Evolutionary conservation across 108 stramenopile genomes (phyloP), one percentile per base, ranked within the genome.

Genomic region (Cyclotella kingstonii): DNA sequence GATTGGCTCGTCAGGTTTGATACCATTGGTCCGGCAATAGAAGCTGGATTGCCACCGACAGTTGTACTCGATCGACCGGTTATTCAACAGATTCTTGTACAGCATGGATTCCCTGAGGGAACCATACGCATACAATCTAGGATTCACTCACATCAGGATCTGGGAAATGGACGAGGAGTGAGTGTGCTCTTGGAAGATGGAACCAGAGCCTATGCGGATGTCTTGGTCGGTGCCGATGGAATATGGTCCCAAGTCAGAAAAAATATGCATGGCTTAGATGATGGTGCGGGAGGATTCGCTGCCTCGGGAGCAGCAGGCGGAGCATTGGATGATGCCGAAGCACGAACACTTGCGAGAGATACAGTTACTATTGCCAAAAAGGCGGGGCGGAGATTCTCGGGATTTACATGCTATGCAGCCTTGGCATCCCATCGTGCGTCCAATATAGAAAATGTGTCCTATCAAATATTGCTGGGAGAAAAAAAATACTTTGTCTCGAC

Each of bases 11-110:
- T 98, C 26, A 82, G 91, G 47, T 98, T 98, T 66, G 93, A 94
- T 75, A 95, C 95, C 22, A 59, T 97, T n/a, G 82, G 87, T 40
- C 91, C 95, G 38, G 97, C 97, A 12, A 70, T 96, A 49, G 79
- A 94, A 61, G 87, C 84, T 35, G 91, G 86, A n/a, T 68, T 98
- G 36, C 94, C 93, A 1, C 81, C 95, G 19, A 98, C 97, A 5
- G 95, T 96, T 12, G 97, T 98, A 2, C 92, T 98, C 29, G 95
- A 98, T 73, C 63, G 97, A 46, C 97, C 97, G 8, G 97, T 96
- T 45, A 95, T 98, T 76, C 97, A 98, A 84, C 90, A 94, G 72
- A 93, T 98, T 54, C 72, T 98, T 51, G 77, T 94, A 39, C 83
- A 88, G 33, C 76, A 94, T 57, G 93, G 93, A 39, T 76, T 94